A percentile compares a stretch with the other conserved stretches of the same genome.
phyloP scores from a whole-genome alignment of 192 early-diverging fungal genomes.

The Fimicolochytrium jonesii region DNA sequence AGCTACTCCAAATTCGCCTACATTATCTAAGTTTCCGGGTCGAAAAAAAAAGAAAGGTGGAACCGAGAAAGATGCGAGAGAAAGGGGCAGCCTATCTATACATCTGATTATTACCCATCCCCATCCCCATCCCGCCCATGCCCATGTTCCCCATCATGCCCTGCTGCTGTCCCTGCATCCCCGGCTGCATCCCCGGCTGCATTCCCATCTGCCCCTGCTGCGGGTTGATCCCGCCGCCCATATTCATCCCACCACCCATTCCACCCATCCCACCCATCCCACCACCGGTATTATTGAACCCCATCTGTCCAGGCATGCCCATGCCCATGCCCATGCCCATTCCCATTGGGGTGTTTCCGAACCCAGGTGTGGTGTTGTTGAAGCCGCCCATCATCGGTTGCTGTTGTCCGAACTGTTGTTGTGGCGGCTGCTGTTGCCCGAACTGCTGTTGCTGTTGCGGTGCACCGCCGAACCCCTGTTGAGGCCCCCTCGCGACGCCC shows the following conservation, averaged over 20 bases:
- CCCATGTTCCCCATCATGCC: neutral
- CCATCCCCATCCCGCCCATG: conserved; percentile 2
- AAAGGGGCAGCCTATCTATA: too few species aligned
- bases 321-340: neutral
- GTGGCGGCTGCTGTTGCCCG: neutral
- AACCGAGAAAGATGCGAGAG: too few species aligned
- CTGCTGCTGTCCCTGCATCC: neutral
- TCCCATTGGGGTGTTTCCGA: neutral
- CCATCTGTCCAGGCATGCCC: neutral
- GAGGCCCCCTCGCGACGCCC: conserved; percentile 15
- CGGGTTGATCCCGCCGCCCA: neutral
- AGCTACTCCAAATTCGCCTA: too few species aligned
- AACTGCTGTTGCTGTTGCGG: neutral
- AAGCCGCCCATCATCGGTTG: neutral
- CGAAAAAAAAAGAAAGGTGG: too few species aligned
- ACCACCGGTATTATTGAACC: neutral
- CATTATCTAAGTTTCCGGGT: too few species aligned
- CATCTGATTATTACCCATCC: too few species aligned
- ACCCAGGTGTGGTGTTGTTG: neutral
- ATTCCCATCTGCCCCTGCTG: neutral
- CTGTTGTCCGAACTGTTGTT: neutral
- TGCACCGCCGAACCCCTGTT: neutral
- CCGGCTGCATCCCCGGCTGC: neutral
- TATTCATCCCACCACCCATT: neutral
- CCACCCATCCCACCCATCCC: neutral